phyloP scores from a whole-genome alignment of 768 basidiomycete species.

The Termitomyces titanicus region DNA sequence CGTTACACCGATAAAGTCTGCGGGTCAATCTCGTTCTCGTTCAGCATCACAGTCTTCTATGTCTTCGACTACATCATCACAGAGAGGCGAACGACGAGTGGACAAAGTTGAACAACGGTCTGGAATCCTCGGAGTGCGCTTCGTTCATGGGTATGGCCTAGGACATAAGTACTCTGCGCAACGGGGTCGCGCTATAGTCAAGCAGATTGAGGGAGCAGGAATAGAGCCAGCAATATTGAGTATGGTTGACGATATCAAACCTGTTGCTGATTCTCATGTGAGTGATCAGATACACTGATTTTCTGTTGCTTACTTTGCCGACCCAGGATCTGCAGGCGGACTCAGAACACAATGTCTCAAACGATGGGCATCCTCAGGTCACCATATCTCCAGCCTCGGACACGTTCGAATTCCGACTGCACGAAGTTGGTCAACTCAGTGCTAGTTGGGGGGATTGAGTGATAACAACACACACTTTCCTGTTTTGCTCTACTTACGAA shows the following conservation, averaged over 20 bases:
- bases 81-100: neutral
- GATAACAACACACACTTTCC: neutral
- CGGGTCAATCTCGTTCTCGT: conserved; percentile 12
- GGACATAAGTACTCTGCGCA: neutral
- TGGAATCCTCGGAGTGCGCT: conserved; percentile 22
- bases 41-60: conserved; percentile 9
- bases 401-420: conserved; percentile 9
- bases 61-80: conserved; percentile 8
- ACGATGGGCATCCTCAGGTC: conserved; percentile 1
- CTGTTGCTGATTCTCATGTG: neutral
- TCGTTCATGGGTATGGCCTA: conserved; percentile 12
- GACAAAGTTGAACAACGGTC: conserved; percentile 2
- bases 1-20: conserved; percentile 16
- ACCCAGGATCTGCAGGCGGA: neutral
- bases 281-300: neutral
- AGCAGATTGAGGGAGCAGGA: neutral
- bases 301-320: neutral
- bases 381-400: conserved; percentile 10
- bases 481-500: neutral
- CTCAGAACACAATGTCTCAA: neutral
- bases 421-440: conserved; percentile 12
- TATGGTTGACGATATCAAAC: neutral
- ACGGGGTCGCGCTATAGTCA: conserved; percentile 18
- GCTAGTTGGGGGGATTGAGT: conserved; percentile 14
- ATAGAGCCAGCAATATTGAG: neutral